A percentile compares a stretch with the other conserved stretches of the same genome.
Conservation (phyloP, 2,329 filamentous ascomycete genomes). For the Simplicillium sp. region DNA sequence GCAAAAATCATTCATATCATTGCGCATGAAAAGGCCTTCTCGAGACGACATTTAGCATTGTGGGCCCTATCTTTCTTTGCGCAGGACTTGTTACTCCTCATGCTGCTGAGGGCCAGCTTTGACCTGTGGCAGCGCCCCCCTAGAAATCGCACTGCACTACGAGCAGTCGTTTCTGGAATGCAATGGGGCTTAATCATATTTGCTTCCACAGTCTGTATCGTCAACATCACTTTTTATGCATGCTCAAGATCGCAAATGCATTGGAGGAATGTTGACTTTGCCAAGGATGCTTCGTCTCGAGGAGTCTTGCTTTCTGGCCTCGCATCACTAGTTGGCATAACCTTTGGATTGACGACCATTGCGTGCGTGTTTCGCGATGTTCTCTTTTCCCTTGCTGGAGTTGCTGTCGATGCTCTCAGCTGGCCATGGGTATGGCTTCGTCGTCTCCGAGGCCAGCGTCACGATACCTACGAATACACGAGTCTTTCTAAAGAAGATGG, state of each 20-base stretch:
- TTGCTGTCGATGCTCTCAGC: background rate
- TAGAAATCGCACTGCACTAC: background rate
- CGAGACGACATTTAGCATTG: constrained; percentile 16
- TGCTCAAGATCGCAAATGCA: background rate
- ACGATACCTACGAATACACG: background rate
- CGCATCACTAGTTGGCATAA: constrained; percentile 6
- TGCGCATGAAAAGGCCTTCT: constrained; percentile 19
- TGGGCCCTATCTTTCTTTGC: constrained; percentile 25
- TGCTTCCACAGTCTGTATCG: background rate
- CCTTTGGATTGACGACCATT: background rate
- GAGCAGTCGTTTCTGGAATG: too few relatives aligned
- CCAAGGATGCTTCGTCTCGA: background rate
- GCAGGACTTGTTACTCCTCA: constrained; percentile 20
- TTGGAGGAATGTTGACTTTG: background rate
- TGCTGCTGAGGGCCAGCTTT: constrained; percentile 21
- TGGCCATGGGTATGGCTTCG: background rate
- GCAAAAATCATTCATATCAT: constrained; percentile 22
- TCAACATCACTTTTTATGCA: background rate
- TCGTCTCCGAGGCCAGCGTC: background rate
- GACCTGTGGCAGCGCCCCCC: constrained; percentile 10
- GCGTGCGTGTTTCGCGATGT: background rate
- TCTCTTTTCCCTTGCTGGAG: background rate
- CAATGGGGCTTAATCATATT: background rate
- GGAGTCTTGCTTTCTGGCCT: constrained; percentile 3
- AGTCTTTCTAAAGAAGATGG: background rate